These are phyloP conservation scores for Raffaelea albimanens DNA, from an alignment of 2,329 filamentous ascomycete species.

Conservation along the genomic window DNA sequence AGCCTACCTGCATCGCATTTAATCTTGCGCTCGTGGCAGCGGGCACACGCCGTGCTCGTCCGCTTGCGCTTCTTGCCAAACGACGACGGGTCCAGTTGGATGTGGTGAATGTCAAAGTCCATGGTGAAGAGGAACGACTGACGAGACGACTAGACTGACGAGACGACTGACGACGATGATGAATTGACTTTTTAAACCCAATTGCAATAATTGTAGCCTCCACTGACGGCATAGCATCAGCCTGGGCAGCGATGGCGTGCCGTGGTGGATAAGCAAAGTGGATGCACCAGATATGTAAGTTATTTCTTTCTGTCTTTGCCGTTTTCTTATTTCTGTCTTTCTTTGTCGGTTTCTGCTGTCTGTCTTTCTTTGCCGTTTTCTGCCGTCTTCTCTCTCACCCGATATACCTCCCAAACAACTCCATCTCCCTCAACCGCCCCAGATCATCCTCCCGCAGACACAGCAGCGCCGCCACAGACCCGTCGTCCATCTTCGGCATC, in stretches of 20 bases:
- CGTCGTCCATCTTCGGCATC: slow-evolving; percentile 18
- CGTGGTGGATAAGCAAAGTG: too few relatives aligned
- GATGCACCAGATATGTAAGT: too few relatives aligned
- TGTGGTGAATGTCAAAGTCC: slow-evolving; percentile 7
- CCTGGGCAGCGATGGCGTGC: not conserved
- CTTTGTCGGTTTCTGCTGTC: too few relatives aligned
- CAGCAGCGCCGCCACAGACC: not conserved
- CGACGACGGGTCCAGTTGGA: slow-evolving; percentile 8
- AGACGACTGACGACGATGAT: not conserved
- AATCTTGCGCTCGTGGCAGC: slow-evolving; percentile 12
- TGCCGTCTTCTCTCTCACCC: too few relatives aligned
- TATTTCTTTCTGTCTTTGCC: too few relatives aligned
- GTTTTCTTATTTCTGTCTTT: too few relatives aligned
- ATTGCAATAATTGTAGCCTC: too few relatives aligned
- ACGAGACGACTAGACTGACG: not conserved
- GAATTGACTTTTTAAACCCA: not conserved
- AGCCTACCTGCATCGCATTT: slow-evolving; percentile 5
- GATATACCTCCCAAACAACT: too few relatives aligned
- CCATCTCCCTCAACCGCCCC: too few relatives aligned
- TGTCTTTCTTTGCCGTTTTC: too few relatives aligned
- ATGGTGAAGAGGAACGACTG: not conserved
- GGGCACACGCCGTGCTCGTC: slow-evolving; percentile 7
- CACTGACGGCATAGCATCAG: not conserved
- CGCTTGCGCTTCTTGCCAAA: slow-evolving; percentile 11
- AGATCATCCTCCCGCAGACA: slow-evolving; percentile 6